Evolutionary conservation across 2,329 filamentous ascomycete species (phyloP), one percentile per base, ranked within the genome.

Genomic region (Botrytis medusae): DNA sequence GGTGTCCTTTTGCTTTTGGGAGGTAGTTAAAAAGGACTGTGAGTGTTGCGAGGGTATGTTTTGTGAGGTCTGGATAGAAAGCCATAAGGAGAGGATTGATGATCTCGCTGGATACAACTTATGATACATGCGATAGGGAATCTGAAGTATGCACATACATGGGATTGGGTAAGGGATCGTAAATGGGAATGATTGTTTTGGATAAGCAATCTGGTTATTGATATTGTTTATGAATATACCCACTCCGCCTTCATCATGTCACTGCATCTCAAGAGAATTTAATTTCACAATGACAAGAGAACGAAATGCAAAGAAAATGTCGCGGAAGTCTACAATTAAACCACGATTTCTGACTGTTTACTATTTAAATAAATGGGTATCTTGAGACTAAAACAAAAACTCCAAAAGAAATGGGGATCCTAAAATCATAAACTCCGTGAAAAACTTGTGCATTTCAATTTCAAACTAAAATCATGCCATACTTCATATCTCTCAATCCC

Each of bases 1-100:
- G 84, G 3, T 89, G 87, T 79, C 87, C 87, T 0, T 89, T 86
- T 76, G 77, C 40, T 25, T 63, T 65, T 32, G 46, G 34, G 18
- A 32, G 34, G 7, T 51, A 3, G 9, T 37, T 37, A 37, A 1
- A 37, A 37, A 4, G 5, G 18, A 4, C n/a, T 44, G 18, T 18
- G 4, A 1, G 25, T 37, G 18, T 57, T 29, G 12, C 7, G n/a
- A 29, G n/a, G 14, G 16, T 18, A 3, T 57, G 48, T 32, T 16
- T 18, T 18, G 29, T 25, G 32, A 32, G 12, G 16, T 57, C 2
- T 6, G 51, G 48, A 16, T 2, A 22, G 29, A 34, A 4, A n/a
- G 42, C 6, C 29, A 8, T 4, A 37, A 12, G n/a, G 59, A 61
- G 59, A 12, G 10, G 32, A 10, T 40, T 62, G 25, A 29, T 18